A percentile compares a stretch with the other conserved stretches of the same genome.
Conservation (phyloP, 2,329 filamentous ascomycete genomes). For the Xylogone sp. region DNA sequence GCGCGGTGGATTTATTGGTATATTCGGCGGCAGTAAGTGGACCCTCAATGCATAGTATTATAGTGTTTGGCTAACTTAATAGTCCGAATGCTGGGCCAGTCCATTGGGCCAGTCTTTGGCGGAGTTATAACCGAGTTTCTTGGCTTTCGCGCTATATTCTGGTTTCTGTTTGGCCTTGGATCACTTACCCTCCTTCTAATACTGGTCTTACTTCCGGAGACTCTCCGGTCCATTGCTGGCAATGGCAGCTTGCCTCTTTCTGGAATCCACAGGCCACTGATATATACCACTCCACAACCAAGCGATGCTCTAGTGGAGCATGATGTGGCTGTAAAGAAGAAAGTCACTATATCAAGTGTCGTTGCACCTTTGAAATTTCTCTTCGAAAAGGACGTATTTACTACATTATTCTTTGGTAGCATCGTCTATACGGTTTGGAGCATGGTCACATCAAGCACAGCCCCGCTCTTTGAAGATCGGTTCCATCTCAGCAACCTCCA, state of each 20-base stretch:
- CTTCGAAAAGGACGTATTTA: conserved; percentile 41
- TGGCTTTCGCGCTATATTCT: conserved; percentile 36
- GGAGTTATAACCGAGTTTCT: conserved; percentile 30
- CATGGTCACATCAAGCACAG: conserved; percentile 43
- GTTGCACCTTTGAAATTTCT: conserved; percentile 37
- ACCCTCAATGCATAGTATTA: not conserved
- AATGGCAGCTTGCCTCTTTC: conserved; percentile 34
- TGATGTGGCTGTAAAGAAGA: conserved; percentile 12
- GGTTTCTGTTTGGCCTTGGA: conserved; percentile 36
- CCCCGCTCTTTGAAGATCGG: conserved; percentile 31
- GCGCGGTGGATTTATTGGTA: conserved; percentile 34
- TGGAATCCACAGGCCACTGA: conserved; percentile 36
- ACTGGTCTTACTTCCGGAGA: conserved; percentile 37
- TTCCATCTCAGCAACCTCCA: conserved; percentile 36
- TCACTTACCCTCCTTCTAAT: conserved; percentile 32
- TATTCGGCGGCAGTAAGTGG: conserved; percentile 32
- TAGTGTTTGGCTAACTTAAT: conserved; percentile 4
- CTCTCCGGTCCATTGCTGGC: conserved; percentile 33
- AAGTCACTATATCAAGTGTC: conserved; percentile 30
- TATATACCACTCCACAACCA: conserved; percentile 24
- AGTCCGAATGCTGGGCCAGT: conserved; percentile 40
- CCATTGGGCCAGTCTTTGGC: conserved; percentile 40
- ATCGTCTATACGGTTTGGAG: conserved; percentile 44
- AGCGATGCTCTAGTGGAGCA: conserved; percentile 10
- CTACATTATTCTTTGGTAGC: conserved; percentile 38